Evolutionary conservation across 352 stramenopile species (phyloP).

Genomic region (Globisporangium mamillatum): DNA sequence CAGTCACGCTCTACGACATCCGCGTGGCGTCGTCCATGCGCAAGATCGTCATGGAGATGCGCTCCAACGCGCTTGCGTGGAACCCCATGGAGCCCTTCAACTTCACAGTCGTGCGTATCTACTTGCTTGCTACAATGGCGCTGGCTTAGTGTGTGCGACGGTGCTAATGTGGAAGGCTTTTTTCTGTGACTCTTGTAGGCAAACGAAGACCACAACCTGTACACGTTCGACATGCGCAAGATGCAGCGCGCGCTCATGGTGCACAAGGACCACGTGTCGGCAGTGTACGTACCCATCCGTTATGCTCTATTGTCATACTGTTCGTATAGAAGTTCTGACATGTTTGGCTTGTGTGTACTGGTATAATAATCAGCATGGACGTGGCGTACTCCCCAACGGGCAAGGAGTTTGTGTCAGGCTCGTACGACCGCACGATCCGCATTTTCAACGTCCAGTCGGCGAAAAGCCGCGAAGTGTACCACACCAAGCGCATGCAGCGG

Average conservation of each 20-base stretch:
- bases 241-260: slow-evolving; percentile 92
- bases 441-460: slow-evolving; percentile 92
- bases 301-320: not conserved
- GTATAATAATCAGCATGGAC: slow-evolving; percentile 79
- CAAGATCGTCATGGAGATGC: slow-evolving; percentile 97
- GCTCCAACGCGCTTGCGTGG: slow-evolving; percentile 97
- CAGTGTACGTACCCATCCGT: slow-evolving; percentile 77
- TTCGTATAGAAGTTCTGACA: not conserved
- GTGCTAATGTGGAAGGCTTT: slow-evolving; percentile 1
- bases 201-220: slow-evolving; percentile 99
- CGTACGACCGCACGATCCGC: slow-evolving; percentile 98
- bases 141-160: not conserved
- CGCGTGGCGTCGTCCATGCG: slow-evolving; percentile 91
- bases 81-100: slow-evolving; percentile 99
- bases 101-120: slow-evolving; percentile 91
- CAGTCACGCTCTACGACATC: slow-evolving; percentile 93
- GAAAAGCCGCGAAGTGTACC: slow-evolving; percentile 93
- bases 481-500: slow-evolving; percentile 99
- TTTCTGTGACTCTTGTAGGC: slow-evolving; percentile 39
- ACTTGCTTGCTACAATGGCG: not conserved
- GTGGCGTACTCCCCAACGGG: slow-evolving; percentile 97
- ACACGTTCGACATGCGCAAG: slow-evolving; percentile 99
- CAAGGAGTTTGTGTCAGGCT: slow-evolving; percentile 97
- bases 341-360: not conserved
- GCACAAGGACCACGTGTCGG: slow-evolving; percentile 98